Base-by-base conservation (phyloP, 2,329 filamentous ascomycete genomes). In the Ophiocordyceps robertsii region DNA sequence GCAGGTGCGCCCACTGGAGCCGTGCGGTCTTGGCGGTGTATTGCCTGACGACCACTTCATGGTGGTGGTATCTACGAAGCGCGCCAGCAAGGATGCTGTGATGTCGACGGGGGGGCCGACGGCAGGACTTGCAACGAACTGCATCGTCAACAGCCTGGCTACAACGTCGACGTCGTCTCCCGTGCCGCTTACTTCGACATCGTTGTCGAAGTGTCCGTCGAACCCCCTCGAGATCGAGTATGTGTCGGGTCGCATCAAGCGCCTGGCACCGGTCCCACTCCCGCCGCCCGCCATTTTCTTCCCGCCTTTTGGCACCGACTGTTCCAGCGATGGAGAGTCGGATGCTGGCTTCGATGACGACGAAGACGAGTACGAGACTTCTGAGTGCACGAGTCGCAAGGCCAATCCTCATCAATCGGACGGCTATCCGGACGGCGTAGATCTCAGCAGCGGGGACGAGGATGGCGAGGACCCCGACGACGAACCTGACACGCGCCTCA, bases 21-120 rank as follows among this genome's bases (percentile, higher is more conserved):
- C 73, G 0, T 77, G 69, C 38, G 78, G 78, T 1, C 54, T 82
- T 0, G 75, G 73, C 6, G 75, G 75, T 13, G 69, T 78, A 0
- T 59, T 68, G 24, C 77, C 77, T 0, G 75, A 80, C n/a, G 78
- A 82, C 47, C 77, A 81, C 47, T 81, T 82, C 45, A 64, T 70
- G 35, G 61, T 80, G 1, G 62, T 70, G 3, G 75, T 80, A 3
- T 65, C 64, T 3, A 77, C 73, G 0, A 65, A 59, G 35, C 63
- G 72, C 14, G 57, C 64, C 0, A 67, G 59, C 24, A 47, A 51
- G 12, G 54, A 61, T 24, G 12, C 14, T 5, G n/a, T 11, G 5
- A 6, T 13, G 6, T 31, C 37, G 3, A 31, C 2, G 24, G 39
- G 6, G 30, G 43, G 24, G n/a, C 17, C 14, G 21, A 42, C 16